Conservation (phyloP, 805 yeast species). For the Metschnikowia cubensis region DNA sequence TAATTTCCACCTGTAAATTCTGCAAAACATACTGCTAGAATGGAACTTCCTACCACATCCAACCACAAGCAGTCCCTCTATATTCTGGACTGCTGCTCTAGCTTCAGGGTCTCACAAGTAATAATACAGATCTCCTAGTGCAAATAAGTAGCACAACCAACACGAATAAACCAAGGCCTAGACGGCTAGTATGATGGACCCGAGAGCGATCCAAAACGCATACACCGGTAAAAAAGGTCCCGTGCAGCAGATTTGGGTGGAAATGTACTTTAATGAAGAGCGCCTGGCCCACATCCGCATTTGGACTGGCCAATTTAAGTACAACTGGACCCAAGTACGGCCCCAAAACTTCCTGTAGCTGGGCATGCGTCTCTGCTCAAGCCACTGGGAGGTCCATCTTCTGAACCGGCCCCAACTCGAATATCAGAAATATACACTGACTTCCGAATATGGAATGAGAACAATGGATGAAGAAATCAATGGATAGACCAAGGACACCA, state of each 20-base stretch:
- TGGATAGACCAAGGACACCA: no score
- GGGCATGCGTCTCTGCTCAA: slow-evolving; percentile 62
- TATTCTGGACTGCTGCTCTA: no score
- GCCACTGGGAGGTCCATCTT: slow-evolving; percentile 82
- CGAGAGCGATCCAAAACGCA: no score
- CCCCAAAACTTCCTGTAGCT: slow-evolving; percentile 56
- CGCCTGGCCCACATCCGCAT: slow-evolving; percentile 60
- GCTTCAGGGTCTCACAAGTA: no score
- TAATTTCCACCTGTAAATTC: no score
- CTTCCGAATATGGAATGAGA: not conserved
- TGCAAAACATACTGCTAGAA: no score
- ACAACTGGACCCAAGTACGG: slow-evolving; percentile 73
- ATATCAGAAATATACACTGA: not conserved
- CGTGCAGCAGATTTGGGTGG: slow-evolving; percentile 60
- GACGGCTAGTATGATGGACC: no score
- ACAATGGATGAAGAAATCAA: not conserved
- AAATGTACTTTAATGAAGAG: slow-evolving; percentile 62
- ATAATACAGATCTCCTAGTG: no score
- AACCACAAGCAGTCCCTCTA: no score
- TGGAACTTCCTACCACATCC: no score
- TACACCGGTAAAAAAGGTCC: slow-evolving; percentile 57
- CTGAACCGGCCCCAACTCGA: slow-evolving; percentile 41
- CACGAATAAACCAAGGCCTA: no score
- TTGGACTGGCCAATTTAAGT: slow-evolving; percentile 71
- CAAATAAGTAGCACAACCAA: no score